These are phyloP conservation scores for Blastobotrys peoriensis DNA, from an alignment of 805 yeast genomes.

Conservation along the genomic window DNA sequence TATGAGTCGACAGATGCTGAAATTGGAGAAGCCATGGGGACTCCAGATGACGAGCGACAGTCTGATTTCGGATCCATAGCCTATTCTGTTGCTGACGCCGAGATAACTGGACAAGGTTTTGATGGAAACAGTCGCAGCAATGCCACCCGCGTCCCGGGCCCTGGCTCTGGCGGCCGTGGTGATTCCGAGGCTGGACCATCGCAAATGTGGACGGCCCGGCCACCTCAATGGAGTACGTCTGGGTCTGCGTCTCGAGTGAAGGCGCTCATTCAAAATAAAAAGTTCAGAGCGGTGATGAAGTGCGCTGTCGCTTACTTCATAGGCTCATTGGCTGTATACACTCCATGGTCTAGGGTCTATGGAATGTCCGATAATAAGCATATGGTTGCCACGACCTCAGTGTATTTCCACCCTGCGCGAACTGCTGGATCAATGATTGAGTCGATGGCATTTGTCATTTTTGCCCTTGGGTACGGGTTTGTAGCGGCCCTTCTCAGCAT, in stretches of 20 bases:
- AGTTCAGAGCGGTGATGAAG: conserved; percentile 37
- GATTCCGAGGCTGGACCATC: no score
- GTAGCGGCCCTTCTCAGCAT: conserved; percentile 48
- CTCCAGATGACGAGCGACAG: no score
- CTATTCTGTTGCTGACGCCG: no score
- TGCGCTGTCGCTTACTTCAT: conserved; percentile 69
- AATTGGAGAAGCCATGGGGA: no score
- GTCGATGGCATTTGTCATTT: conserved; percentile 53
- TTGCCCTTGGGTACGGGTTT: conserved; percentile 50
- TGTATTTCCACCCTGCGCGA: conserved; percentile 78
- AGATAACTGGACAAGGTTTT: no score
- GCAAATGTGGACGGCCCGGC: no score
- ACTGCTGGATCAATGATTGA: conserved; percentile 78
- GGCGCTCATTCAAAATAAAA: background rate
- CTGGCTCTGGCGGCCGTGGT: no score
- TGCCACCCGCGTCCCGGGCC: no score
- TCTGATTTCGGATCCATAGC: no score
- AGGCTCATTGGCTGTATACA: conserved; percentile 68
- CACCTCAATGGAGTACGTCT: no score
- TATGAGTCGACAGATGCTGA: background rate
- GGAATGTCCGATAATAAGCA: conserved; percentile 74
- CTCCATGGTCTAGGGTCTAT: conserved; percentile 33
- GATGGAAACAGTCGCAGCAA: no score
- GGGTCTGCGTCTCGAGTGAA: background rate
- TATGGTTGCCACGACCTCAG: conserved; percentile 74